Evolutionary conservation across 306 rosid genomes (phyloP).

Genomic region (Echinosophora koreensis): DNA sequence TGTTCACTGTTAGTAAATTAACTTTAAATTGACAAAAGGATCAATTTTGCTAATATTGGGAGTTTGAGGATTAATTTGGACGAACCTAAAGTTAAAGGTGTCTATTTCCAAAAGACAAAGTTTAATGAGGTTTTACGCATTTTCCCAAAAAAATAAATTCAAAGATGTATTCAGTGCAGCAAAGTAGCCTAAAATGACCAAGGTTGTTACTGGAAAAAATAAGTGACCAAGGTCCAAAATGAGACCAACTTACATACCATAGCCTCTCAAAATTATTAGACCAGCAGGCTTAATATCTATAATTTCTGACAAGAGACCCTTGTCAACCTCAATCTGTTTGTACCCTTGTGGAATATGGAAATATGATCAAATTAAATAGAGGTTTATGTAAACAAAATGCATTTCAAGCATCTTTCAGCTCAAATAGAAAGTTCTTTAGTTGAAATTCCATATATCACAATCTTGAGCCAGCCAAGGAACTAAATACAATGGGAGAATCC

Average conservation of each 20-base stretch:
- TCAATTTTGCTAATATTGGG: no score
- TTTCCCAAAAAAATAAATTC: background rate
- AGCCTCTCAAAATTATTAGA: background rate
- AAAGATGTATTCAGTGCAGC: background rate
- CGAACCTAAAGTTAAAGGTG: no score
- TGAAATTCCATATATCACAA: background rate
- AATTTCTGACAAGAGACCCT: slow-evolving; percentile 1
- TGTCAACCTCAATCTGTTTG: background rate
- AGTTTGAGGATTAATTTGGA: no score
- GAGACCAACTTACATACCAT: background rate
- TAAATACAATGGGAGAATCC: slow-evolving; percentile 5
- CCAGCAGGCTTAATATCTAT: background rate
- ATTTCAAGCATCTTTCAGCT: slow-evolving; percentile 18
- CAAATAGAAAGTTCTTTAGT: background rate
- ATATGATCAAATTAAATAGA: background rate
- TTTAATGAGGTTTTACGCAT: no score
- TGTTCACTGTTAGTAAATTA: no score
- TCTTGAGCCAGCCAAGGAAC: slow-evolving; percentile 2
- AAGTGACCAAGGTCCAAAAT: no score
- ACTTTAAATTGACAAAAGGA: no score
- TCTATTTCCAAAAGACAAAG: no score
- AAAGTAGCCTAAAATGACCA: background rate
- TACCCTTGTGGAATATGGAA: slow-evolving; percentile 1
- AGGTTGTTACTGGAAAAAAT: background rate
- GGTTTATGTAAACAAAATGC: background rate